phyloP scores from a whole-genome alignment of 306 rosid species.

The Trifolium repens region DNA sequence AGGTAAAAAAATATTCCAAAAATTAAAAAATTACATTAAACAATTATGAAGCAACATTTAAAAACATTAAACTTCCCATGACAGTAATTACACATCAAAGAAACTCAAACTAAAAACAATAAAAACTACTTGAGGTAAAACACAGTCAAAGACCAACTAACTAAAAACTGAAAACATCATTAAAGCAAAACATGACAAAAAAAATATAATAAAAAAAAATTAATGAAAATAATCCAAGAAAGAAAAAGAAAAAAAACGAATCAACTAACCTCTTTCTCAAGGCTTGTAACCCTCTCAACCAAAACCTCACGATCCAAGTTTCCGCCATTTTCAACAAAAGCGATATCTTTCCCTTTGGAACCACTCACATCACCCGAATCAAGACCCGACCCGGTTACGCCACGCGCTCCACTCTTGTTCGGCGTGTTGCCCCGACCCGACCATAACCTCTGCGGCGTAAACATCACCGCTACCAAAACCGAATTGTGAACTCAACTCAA shows the following conservation, averaged over 20 bases:
- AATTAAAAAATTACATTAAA: neutral
- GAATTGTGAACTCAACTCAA: slow-evolving; percentile 19
- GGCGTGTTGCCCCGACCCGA: slow-evolving; percentile 74
- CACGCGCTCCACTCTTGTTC: slow-evolving; percentile 55
- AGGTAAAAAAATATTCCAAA: neutral
- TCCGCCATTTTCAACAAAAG: slow-evolving; percentile 66
- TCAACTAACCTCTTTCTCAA: slow-evolving; percentile 77
- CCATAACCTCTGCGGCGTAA: slow-evolving; percentile 77
- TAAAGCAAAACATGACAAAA: neutral
- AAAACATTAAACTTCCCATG: slow-evolving; percentile 1
- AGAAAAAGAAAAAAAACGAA: neutral
- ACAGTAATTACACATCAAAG: slow-evolving; percentile 6
- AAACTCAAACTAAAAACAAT: slow-evolving; percentile 25
- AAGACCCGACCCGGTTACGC: slow-evolving; percentile 58
- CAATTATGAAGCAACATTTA: neutral
- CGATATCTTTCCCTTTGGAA: slow-evolving; percentile 61
- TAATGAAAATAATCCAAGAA: neutral
- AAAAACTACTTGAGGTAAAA: neutral
- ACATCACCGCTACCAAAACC: slow-evolving; percentile 48
- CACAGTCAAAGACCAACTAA: slow-evolving; percentile 8
- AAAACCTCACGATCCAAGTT: slow-evolving; percentile 64
- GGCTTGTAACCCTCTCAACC: slow-evolving; percentile 56
- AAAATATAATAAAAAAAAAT: neutral
- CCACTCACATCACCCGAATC: slow-evolving; percentile 50
- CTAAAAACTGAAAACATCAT: neutral